Evolutionary conservation across 139 green algal species (phyloP), one percentile per base, ranked within the genome.

Genomic region (Deuterostichococcus epilithicus): DNA sequence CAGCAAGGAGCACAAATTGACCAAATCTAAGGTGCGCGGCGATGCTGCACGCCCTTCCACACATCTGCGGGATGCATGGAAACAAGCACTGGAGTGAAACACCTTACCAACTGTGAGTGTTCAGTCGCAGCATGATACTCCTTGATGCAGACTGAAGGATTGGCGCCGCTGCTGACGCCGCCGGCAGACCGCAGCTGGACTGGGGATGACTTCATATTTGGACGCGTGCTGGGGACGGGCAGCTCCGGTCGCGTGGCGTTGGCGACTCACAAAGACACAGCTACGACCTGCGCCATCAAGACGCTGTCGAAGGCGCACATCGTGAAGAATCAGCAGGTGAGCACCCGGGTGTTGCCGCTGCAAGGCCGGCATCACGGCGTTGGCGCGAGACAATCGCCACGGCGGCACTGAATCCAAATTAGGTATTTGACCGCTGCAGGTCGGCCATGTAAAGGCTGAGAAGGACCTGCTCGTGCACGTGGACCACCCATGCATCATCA

Each of bases 231-330:
- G 42, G 91, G 91, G 28, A 92, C 87, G 0, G 91, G 91, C 52
- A 92, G 83, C 82, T 95, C 93, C 84, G 91, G 91, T 13, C 73
- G 89, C 4, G 91, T 95, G 25, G 83, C 67, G 18, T 76, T 95
- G 18, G 88, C 83, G 1, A 80, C 65, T 22, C 85, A 93, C 85
- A 77, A 76, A 0, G 38, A 68, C 23, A 89, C 68, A 28, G 80
- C 74, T 1, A 70, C 67, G 10, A 63, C 86, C 3, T 88, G 81
- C 58, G 92, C 91, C 15, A 91, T 96, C 60, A 96, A 96, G 79
- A 82, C 76, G 1, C 66, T 95, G 5, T 89, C 80, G 28, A 96
- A 96, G 80, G 78, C 87, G 18, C 80, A 90, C 36, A 80, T 92
- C 30, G 81, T 97, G 2, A 88, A 90, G 65, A 90, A 89, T 59